Percentiles rank a stretch among this genome's conserved stretches.
Evolutionary conservation across 2,329 filamentous ascomycete species (phyloP).

Genomic region (Fusarium robinianum): DNA sequence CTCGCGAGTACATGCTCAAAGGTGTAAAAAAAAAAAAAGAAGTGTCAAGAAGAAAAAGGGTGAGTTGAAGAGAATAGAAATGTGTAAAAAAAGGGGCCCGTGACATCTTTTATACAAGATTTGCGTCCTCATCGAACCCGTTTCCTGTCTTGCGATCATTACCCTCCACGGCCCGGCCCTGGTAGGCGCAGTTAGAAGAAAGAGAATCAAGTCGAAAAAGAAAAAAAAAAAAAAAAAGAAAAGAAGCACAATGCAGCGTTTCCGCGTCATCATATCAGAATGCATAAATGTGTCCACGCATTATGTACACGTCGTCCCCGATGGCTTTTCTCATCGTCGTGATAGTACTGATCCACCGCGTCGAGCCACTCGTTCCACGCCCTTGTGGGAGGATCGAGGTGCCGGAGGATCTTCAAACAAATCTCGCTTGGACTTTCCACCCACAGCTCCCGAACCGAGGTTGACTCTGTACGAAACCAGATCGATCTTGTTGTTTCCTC

Average conservation of each 20-base stretch:
- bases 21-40: constrained; percentile 26
- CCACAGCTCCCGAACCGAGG: constrained; percentile 39
- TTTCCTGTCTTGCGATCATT: constrained; percentile 27
- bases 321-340: constrained; percentile 4
- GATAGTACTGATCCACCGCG: constrained; percentile 11
- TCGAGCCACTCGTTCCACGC: constrained; percentile 8
- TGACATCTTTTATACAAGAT: constrained; percentile 36
- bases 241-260: constrained; percentile 18
- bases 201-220: constrained; percentile 13
- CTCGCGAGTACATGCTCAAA: constrained; percentile 37
- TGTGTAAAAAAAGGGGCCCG: constrained; percentile 20
- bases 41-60: constrained; percentile 21
- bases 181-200: neutral
- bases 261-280: constrained; percentile 20
- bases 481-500: constrained; percentile 53
- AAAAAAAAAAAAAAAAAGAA: too few relatives aligned
- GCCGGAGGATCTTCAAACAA: constrained; percentile 2
- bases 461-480: constrained; percentile 54
- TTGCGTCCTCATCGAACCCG: constrained; percentile 23
- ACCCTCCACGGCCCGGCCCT: constrained; percentile 26
- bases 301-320: constrained; percentile 31
- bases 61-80: constrained; percentile 27
- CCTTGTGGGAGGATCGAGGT: constrained; percentile 1
- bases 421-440: constrained; percentile 33
- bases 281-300: constrained; percentile 25